A percentile compares a stretch with the other conserved stretches of the same genome.
phyloP scores from a whole-genome alignment of 306 rosid genomes.

The Arachis hypogaea region DNA sequence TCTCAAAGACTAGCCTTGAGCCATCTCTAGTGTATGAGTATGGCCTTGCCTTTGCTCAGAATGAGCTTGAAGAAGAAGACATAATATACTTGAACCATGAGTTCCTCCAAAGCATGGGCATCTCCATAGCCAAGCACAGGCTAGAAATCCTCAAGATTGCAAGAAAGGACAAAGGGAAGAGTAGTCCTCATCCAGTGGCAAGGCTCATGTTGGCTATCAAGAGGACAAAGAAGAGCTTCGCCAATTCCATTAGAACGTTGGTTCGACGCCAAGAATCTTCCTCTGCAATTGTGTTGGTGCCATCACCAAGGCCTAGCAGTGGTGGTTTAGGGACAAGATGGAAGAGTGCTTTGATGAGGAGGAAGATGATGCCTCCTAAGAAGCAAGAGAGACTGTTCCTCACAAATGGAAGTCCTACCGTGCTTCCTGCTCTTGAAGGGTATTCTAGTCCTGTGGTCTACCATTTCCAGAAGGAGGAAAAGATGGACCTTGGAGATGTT shows the following conservation, averaged over 20 bases:
- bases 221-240: constrained; percentile 57
- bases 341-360: constrained; percentile 60
- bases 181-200: constrained; percentile 43
- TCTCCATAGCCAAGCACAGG: constrained; percentile 91
- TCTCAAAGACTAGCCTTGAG: constrained; percentile 70
- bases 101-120: constrained; percentile 94
- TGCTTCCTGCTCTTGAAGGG: constrained; percentile 46
- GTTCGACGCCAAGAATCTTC: constrained; percentile 28
- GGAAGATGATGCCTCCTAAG: constrained; percentile 48
- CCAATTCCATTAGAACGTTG: constrained; percentile 47
- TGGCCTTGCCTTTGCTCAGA: constrained; percentile 76
- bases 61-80: constrained; percentile 91
- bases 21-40: constrained; percentile 75
- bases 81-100: constrained; percentile 84
- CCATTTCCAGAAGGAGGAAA: constrained; percentile 53
- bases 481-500: constrained; percentile 17
- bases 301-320: constrained; percentile 45
- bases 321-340: constrained; percentile 44
- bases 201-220: constrained; percentile 67
- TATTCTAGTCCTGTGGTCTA: constrained; percentile 61
- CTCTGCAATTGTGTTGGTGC: constrained; percentile 70
- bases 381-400: constrained; percentile 62
- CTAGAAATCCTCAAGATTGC: constrained; percentile 85
- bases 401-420: constrained; percentile 56
- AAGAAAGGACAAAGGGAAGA: constrained; percentile 45